Evolutionary conservation across 805 yeast species (phyloP), one percentile per base, ranked within the genome.

Genomic region (Candida germanica): DNA sequence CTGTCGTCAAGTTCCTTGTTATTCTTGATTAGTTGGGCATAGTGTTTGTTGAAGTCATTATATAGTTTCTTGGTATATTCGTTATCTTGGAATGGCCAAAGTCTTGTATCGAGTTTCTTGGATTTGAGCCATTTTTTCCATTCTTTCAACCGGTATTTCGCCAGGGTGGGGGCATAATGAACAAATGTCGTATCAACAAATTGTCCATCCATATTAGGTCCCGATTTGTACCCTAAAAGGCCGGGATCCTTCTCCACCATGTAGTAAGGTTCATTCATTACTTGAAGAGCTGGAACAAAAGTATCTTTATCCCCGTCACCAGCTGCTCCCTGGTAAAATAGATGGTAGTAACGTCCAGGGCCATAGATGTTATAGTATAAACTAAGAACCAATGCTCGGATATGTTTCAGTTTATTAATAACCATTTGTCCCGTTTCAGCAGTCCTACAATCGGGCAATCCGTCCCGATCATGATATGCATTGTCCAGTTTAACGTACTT

Each of bases 291-390:
- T 3, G 68, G 67, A 12, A 57, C 54, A 39, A 57, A 56, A 3
- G 68, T 61, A 31, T 65, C 71, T 17, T 64, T 47, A 39, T 65
- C 69, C 6, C 66, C 67, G 4, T 35, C 39, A 0, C 65, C 66
- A 13, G 50, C 54, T 2, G 54, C 52, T 9, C 68, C 69, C 44
- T 63, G 71, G 43, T 56, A 64, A 2, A 65, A 35, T 26, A 65
- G 47, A 9, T 43, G 43, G 35, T 59, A 60, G 46, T 54, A 63
- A 43, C 46, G 48, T 2, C 39, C 35, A 1, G 54, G 51, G 1
- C 66, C 65, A 40, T 56, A 48, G 12, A 58, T 35, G 39, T 62
- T 65, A 44, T 64, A 64, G 44, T 63, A 65, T 12, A 60, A 39
- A 2, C 68, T 43, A 24, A 65, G 47, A n/a, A 58, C 33, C 26